Conservation (phyloP, 345 rosid species). For the Bruguiera sexangula region DNA sequence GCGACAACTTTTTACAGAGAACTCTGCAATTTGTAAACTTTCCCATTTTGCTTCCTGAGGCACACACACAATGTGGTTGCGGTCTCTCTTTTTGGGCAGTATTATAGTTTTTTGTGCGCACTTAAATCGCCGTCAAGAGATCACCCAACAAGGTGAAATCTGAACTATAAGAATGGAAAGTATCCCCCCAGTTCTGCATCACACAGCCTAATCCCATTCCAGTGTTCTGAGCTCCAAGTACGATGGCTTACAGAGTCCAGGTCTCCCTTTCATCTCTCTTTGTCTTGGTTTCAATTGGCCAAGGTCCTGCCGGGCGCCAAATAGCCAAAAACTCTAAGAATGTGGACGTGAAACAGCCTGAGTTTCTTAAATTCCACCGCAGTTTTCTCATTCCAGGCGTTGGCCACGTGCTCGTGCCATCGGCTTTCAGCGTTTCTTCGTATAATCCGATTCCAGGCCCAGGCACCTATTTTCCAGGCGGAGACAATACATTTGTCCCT, state of each 20-base stretch:
- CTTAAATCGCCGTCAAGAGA: slow-evolving; percentile 31
- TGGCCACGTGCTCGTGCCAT: slow-evolving; percentile 59
- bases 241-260: slow-evolving; percentile 34
- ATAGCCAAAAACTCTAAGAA: slow-evolving; percentile 31
- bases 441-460: slow-evolving; percentile 33
- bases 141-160: slow-evolving; percentile 25
- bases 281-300: slow-evolving; percentile 34
- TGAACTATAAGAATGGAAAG: slow-evolving; percentile 21
- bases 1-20: not conserved
- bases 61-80: not conserved
- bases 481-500: slow-evolving; percentile 56
- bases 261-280: slow-evolving; percentile 25
- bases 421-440: slow-evolving; percentile 31
- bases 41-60: not conserved
- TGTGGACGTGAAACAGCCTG: slow-evolving; percentile 54
- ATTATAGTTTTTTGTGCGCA: not conserved
- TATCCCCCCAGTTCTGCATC: slow-evolving; percentile 10
- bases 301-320: slow-evolving; percentile 43
- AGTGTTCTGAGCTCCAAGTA: not conserved
- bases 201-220: not conserved
- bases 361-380: slow-evolving; percentile 38
- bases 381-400: slow-evolving; percentile 59
- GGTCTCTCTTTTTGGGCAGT: not conserved
- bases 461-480: slow-evolving; percentile 44
- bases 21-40: not conserved